phyloP scores from a whole-genome alignment of 1,284 basidiomycete genomes.

The Dichomitus squalens region DNA sequence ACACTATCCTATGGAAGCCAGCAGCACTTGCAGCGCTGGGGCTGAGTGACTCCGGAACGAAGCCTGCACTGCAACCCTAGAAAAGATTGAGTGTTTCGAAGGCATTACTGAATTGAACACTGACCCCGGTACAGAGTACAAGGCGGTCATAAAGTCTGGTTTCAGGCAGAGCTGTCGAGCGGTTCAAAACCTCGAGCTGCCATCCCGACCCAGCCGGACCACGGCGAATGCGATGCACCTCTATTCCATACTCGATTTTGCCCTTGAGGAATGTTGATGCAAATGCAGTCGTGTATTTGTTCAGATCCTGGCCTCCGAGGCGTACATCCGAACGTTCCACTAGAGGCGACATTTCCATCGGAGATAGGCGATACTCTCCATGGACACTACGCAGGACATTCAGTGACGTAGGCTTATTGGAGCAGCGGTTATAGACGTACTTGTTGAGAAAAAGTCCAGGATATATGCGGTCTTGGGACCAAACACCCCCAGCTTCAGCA shows the following conservation, averaged over 20 bases:
- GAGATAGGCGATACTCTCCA: slow-evolving; percentile 59
- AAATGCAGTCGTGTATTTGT: slow-evolving; percentile 53
- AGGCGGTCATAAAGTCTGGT: slow-evolving; percentile 45
- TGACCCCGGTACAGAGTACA: slow-evolving; percentile 60
- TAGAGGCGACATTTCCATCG: slow-evolving; percentile 42
- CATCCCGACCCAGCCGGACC: slow-evolving; percentile 30
- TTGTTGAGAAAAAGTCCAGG: slow-evolving; percentile 57
- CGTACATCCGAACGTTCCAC: slow-evolving; percentile 43
- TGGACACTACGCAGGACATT: slow-evolving; percentile 46
- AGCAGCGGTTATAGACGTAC: slow-evolving; percentile 33
- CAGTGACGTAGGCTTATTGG: neutral
- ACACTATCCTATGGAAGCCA: slow-evolving; percentile 47
- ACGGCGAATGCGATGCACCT: slow-evolving; percentile 46
- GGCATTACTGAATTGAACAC: slow-evolving; percentile 20
- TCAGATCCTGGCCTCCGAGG: slow-evolving; percentile 53
- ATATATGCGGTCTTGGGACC: slow-evolving; percentile 54
- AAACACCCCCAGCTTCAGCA: slow-evolving; percentile 52
- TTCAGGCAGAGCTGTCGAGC: slow-evolving; percentile 26
- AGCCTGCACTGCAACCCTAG: no score
- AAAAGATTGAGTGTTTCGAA: neutral
- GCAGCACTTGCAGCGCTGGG: slow-evolving; percentile 34
- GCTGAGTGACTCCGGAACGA: no score
- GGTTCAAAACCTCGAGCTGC: slow-evolving; percentile 43
- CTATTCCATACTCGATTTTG: slow-evolving; percentile 46
- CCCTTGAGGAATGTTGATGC: slow-evolving; percentile 46